Conservation (phyloP, 2,329 filamentous ascomycete genomes). For the Peltaster fructicola region DNA sequence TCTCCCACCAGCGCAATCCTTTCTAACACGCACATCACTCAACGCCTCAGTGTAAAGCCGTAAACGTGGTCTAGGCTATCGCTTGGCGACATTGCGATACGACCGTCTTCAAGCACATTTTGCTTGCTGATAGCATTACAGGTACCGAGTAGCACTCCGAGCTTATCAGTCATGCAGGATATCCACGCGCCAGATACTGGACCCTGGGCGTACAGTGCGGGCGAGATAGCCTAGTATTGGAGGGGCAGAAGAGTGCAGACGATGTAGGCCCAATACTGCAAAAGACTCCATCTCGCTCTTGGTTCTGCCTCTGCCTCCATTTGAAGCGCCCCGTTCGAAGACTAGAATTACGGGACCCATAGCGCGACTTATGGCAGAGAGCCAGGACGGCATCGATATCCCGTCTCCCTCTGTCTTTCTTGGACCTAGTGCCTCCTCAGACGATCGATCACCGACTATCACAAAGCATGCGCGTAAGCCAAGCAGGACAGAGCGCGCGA, state of each 20-base stretch:
- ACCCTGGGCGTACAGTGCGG: too few species aligned
- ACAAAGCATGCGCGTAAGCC: slow-evolving; percentile 12
- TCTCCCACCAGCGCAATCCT: too few species aligned
- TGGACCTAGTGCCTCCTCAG: slow-evolving; percentile 17
- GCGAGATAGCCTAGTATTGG: too few species aligned
- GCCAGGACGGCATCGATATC: slow-evolving; percentile 38
- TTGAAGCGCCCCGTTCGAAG: neutral
- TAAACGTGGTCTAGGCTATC: too few species aligned
- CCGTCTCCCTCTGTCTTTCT: slow-evolving; percentile 41
- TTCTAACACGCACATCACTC: too few species aligned
- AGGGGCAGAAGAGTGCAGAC: neutral
- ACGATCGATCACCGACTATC: slow-evolving; percentile 13
- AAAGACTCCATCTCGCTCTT: too few species aligned
- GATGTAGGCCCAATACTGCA: neutral
- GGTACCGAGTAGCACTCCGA: slow-evolving; percentile 2
- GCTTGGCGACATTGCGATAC: too few species aligned
- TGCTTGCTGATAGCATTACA: neutral
- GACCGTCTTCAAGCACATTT: slow-evolving; percentile 1
- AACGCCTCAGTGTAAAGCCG: too few species aligned
- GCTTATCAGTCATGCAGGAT: neutral
- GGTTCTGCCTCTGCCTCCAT: too few species aligned
- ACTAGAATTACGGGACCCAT: neutral
- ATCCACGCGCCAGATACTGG: neutral
- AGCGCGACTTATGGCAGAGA: neutral
- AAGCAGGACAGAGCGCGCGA: slow-evolving; percentile 10